These are phyloP conservation scores for Lichtheimia ramosa DNA, from an alignment of 371 early-diverging fungal species.

Conservation along the genomic window DNA sequence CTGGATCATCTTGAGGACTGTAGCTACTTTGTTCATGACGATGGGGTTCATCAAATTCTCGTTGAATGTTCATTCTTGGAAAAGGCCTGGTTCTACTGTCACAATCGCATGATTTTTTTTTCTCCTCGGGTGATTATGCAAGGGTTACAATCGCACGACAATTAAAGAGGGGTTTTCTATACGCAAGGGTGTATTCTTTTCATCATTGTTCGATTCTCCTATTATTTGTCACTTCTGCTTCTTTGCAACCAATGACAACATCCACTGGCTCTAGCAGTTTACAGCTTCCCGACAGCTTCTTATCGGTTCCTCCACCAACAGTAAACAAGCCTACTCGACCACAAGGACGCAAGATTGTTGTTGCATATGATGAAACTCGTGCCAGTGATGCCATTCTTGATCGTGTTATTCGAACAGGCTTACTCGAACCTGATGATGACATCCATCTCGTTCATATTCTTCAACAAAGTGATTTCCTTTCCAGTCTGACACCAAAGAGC, in stretches of 20 bases:
- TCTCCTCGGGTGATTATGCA: too few relatives aligned
- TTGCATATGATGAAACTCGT: slow-evolving; percentile 9
- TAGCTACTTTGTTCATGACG: slow-evolving; percentile 7
- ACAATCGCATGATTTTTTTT: too few relatives aligned
- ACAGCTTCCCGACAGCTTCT: not conserved
- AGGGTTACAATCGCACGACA: too few relatives aligned
- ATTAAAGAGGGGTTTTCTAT: too few relatives aligned
- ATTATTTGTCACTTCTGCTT: not conserved
- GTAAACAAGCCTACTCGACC: not conserved
- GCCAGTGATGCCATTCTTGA: slow-evolving; percentile 9
- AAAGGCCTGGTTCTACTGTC: not conserved
- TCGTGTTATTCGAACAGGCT: slow-evolving; percentile 9
- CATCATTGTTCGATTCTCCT: too few relatives aligned
- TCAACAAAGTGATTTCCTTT: slow-evolving; percentile 4
- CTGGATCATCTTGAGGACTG: slow-evolving; percentile 14
- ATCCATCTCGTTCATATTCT: slow-evolving; percentile 5
- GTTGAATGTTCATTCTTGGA: not conserved
- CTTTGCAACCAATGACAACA: not conserved
- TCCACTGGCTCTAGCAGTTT: not conserved
- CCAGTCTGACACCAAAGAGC: not conserved
- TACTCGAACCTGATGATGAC: slow-evolving; percentile 4
- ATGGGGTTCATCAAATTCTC: not conserved
- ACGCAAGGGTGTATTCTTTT: too few relatives aligned
- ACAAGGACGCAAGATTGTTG: not conserved
- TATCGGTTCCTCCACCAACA: not conserved